These are phyloP conservation scores for Leccinum solheimii DNA, from an alignment of 1,284 basidiomycete species.

Conservation along the genomic window DNA sequence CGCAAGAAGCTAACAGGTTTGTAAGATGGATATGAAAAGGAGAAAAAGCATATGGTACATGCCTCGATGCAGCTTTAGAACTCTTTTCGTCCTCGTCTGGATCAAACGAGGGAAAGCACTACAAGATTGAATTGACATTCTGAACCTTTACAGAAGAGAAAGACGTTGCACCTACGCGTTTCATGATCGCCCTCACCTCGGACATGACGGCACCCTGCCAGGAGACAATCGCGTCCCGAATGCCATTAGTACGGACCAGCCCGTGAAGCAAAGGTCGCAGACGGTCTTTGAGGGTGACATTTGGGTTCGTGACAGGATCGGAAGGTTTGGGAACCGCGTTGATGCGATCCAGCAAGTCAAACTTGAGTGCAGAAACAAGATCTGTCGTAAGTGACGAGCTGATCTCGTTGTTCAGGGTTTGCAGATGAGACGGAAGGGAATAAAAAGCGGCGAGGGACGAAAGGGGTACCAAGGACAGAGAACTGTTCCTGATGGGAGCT, in stretches of 20 bases:
- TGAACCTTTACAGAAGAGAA: conserved; percentile 12
- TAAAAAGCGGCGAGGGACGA: conserved; percentile 70
- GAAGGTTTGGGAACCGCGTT: conserved; percentile 30
- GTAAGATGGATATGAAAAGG: conserved; percentile 11
- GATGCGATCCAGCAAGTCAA: conserved; percentile 64
- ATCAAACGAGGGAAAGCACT: conserved; percentile 64
- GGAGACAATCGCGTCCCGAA: conserved; percentile 66
- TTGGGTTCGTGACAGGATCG: conserved; percentile 35
- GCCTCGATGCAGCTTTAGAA: conserved; percentile 38
- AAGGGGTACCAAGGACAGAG: conserved; percentile 44
- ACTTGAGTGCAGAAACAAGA: conserved; percentile 67
- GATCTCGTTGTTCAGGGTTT: conserved; percentile 68
- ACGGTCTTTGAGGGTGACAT: conserved; percentile 54
- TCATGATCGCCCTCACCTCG: conserved; percentile 65
- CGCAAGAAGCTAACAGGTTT: conserved; percentile 59
- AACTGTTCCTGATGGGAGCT: conserved; percentile 17
- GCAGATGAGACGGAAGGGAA: conserved; percentile 69
- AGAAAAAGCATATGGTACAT: conserved; percentile 17
- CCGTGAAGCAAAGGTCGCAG: conserved; percentile 74
- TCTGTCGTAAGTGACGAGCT: conserved; percentile 78
- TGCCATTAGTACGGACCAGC: conserved; percentile 71
- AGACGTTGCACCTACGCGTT: conserved; percentile 45
- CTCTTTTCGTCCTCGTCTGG: conserved; percentile 51
- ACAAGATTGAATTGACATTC: conserved; percentile 3
- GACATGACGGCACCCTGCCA: conserved; percentile 79